These are phyloP conservation scores for Cladophialophora carrionii DNA, from an alignment of 2,329 filamentous ascomycete genomes.

Conservation along the genomic window DNA sequence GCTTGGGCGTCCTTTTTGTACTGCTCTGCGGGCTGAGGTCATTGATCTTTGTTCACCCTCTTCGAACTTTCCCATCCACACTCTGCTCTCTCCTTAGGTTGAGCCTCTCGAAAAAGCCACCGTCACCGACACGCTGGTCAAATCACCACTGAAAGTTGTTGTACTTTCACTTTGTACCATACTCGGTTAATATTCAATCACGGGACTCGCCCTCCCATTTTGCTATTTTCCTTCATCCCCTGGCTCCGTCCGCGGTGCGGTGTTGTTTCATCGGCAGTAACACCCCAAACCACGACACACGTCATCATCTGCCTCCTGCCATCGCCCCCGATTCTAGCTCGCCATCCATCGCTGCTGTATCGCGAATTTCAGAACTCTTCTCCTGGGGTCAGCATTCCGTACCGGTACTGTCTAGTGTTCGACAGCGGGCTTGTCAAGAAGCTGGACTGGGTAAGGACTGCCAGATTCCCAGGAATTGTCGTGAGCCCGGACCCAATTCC, in stretches of 20 bases:
- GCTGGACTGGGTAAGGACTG: conserved; percentile 9
- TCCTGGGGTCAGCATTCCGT: not conserved
- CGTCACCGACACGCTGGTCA: not conserved
- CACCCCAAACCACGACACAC: conserved; percentile 23
- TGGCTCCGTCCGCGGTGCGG: not conserved
- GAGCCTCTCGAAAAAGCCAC: conserved; percentile 14
- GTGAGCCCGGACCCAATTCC: conserved; percentile 26
- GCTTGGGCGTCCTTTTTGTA: not conserved
- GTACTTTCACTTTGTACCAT: conserved; percentile 5
- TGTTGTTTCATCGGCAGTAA: conserved; percentile 19
- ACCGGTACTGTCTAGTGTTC: not conserved
- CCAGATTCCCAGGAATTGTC: conserved; percentile 9
- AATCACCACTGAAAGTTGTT: not conserved
- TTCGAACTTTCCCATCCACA: conserved; percentile 14
- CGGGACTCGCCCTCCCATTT: conserved; percentile 16
- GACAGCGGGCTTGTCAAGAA: not conserved
- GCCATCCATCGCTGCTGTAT: conserved; percentile 11
- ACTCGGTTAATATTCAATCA: conserved; percentile 11
- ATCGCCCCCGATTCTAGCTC: conserved; percentile 6
- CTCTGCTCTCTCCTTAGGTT: not conserved
- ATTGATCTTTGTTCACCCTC: conserved; percentile 24
- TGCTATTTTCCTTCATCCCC: not conserved
- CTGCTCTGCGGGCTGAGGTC: conserved; percentile 25
- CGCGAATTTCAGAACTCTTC: conserved; percentile 1
- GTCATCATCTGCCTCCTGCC: conserved; percentile 24